Base-by-base conservation (phyloP, 2,329 filamentous ascomycete genomes). In the Pezicula neosporulosa region DNA sequence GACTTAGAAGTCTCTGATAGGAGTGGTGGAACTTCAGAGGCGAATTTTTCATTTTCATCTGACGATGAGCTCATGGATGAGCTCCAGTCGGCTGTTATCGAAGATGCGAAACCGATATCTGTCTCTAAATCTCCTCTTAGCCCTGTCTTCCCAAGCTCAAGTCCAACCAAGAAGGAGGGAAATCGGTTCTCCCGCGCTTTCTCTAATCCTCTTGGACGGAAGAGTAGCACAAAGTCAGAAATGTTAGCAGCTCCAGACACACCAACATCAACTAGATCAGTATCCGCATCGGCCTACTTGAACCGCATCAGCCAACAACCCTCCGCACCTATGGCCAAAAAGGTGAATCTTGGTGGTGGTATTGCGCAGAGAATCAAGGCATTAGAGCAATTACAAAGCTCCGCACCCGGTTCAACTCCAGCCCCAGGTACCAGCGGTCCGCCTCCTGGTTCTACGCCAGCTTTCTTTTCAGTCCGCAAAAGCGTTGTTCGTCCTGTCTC, bases 321-420 rank as follows among this genome's bases (percentile, higher is more conserved):
- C 38, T 48, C 70, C n/a, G 69, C 79, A 13, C 77, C 78, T 47
- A 64, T 86, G 46, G 73, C 78, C 3, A 90, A 89, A 66, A 95
- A 92, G 67, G 78, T 86, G 58, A 94, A 89, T 62, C 81, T 97
- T 21, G 92, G 90, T 7, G 91, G 89, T 8, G 91, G 90, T 60
- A 97, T 99, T 54, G 95, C 93, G 3, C 90, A 93, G 67, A 86
- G 94, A 39, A 97, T 97, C 68, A 95, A 96, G 69, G 91, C 92
- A 6, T 76, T 99, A 48, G 89, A 96, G 66, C 92, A 90, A 68
- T 78, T 94, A 58, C 78, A 85, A 53, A 70, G 77, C 65, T 58
- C 55, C 59, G 52, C 69, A 21, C 73, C 77, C 3, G 74, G 76
- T 4, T 39, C 57, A 21, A 48, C 59, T 39, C 48, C 56, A 18